A percentile compares a stretch with the other conserved stretches of the same genome.
These are phyloP conservation scores for Scortechinia acanthostroma DNA, from an alignment of 2,329 filamentous ascomycete genomes.

Conservation along the genomic window DNA sequence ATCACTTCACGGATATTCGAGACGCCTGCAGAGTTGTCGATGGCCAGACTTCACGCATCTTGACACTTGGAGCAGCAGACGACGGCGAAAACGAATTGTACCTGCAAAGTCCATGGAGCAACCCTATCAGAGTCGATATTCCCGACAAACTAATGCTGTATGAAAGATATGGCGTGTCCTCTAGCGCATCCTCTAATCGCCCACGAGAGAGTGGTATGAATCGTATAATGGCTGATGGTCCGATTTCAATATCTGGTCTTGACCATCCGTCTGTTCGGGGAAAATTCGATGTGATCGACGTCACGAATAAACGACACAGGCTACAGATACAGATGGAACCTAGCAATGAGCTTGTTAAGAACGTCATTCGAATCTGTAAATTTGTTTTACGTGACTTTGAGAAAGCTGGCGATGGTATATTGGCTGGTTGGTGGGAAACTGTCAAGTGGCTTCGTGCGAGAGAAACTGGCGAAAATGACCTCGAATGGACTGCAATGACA, in stretches of 20 bases:
- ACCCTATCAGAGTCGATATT: constrained; percentile 58
- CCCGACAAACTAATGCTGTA: constrained; percentile 33
- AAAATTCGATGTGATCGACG: constrained; percentile 29
- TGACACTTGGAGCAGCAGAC: constrained; percentile 61
- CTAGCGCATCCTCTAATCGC: constrained; percentile 24
- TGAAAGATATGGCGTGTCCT: constrained; percentile 8
- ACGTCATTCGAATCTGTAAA: constrained; percentile 52
- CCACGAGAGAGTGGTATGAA: constrained; percentile 11
- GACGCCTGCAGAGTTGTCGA: constrained; percentile 70
- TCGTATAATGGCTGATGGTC: background rate
- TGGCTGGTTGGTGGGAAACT: constrained; percentile 68
- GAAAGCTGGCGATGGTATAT: constrained; percentile 45
- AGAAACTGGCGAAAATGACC: constrained; percentile 34
- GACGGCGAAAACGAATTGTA: constrained; percentile 61
- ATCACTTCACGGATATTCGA: constrained; percentile 53
- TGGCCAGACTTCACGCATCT: constrained; percentile 58
- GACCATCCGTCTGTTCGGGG: constrained; percentile 13
- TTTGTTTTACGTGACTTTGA: constrained; percentile 53
- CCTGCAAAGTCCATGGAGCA: constrained; percentile 70
- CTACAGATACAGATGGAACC: constrained; percentile 33
- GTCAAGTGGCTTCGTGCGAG: constrained; percentile 59
- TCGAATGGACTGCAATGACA: constrained; percentile 65
- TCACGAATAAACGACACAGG: constrained; percentile 24
- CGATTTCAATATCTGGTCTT: background rate
- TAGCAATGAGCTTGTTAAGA: constrained; percentile 43